phyloP scores from a whole-genome alignment of 2,329 filamentous ascomycete species.

The Paraconiothyrium sp. region DNA sequence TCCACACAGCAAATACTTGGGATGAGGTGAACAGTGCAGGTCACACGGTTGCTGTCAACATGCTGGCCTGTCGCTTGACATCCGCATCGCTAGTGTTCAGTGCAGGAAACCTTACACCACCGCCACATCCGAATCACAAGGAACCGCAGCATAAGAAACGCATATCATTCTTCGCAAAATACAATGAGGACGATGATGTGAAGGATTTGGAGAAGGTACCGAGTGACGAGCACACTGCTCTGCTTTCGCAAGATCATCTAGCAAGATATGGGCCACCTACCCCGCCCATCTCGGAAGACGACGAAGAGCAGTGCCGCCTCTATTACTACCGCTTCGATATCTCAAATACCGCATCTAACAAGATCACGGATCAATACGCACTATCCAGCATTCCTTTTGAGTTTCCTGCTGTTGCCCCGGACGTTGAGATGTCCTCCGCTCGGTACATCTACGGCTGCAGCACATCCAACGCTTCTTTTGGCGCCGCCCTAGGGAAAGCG shows the following conservation, averaged over 20 bases:
- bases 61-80: conserved; percentile 73
- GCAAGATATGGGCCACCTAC: conserved; percentile 22
- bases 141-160: conserved; percentile 32
- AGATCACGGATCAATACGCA: conserved; percentile 70
- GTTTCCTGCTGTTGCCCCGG: conserved; percentile 69
- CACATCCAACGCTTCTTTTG: conserved; percentile 65
- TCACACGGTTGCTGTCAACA: conserved; percentile 62
- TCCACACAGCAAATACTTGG: conserved; percentile 78
- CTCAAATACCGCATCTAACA: conserved; percentile 35
- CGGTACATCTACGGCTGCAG: conserved; percentile 75
- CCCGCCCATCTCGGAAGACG: conserved; percentile 47
- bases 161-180: conserved; percentile 59
- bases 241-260: conserved; percentile 1
- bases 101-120: conserved; percentile 69
- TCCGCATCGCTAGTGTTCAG: conserved; percentile 72
- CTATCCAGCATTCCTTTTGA: conserved; percentile 73
- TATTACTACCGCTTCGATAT: conserved; percentile 74
- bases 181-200: conserved; percentile 45
- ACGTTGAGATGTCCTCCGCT: conserved; percentile 64
- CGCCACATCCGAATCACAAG: conserved; percentile 45
- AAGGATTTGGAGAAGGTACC: conserved; percentile 38
- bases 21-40: conserved; percentile 56
- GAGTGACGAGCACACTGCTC: conserved; percentile 22
- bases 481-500: conserved; percentile 68
- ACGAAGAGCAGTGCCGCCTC: conserved; percentile 73